phyloP scores from a whole-genome alignment of 352 stramenopile species.

The Globisporangium parvum region DNA sequence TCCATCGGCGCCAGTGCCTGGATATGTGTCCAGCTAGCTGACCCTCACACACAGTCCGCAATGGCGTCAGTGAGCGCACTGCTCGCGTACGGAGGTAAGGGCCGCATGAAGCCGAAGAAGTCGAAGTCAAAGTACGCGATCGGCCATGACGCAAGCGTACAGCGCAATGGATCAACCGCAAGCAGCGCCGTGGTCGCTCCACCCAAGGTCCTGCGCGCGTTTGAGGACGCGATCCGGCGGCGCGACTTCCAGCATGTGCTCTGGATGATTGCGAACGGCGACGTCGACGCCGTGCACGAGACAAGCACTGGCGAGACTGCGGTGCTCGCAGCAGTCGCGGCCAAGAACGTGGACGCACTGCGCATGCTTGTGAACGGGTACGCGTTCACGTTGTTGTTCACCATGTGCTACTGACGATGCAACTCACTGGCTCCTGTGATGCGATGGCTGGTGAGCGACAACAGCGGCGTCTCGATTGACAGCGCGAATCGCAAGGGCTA shows the following conservation, averaged over 20 bases:
- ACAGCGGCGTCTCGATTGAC: conserved; percentile 55
- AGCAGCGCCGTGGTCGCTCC: background rate
- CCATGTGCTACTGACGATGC: too few relatives aligned
- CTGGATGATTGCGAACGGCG: conserved; percentile 64
- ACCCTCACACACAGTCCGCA: background rate
- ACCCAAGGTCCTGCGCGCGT: conserved; percentile 13
- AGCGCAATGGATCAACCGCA: too few relatives aligned
- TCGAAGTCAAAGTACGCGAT: conserved; percentile 6
- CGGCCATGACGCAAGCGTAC: background rate
- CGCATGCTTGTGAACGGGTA: conserved; percentile 42
- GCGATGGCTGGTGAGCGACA: background rate
- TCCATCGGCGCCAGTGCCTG: too few relatives aligned
- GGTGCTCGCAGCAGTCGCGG: conserved; percentile 46
- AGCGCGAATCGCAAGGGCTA: conserved; percentile 44
- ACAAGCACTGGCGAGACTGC: conserved; percentile 48
- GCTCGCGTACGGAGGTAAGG: conserved; percentile 9
- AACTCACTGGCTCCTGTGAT: background rate
- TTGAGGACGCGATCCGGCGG: conserved; percentile 45
- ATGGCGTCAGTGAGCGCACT: conserved; percentile 8
- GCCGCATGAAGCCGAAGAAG: background rate
- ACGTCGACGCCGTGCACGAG: conserved; percentile 45
- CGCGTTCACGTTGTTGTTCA: too few relatives aligned
- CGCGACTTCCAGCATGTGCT: conserved; percentile 56
- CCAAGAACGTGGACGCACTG: conserved; percentile 36
- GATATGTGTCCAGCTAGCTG: too few relatives aligned